Base-by-base conservation (phyloP, 495 filamentous ascomycete genomes). In the Hypoxylon lenormandii region DNA sequence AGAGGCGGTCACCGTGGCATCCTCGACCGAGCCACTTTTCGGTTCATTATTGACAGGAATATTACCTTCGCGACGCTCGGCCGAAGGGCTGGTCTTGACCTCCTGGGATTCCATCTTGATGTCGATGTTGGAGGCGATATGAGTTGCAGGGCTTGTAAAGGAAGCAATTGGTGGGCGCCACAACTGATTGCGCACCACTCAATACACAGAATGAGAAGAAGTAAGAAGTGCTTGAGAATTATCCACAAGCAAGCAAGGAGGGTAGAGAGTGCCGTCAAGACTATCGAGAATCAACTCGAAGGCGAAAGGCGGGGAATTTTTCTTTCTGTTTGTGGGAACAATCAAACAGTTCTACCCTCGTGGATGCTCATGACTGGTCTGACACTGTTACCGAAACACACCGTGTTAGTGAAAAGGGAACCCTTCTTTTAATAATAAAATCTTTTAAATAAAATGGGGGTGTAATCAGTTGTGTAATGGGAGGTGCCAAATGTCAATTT, bases 11-110 rank as follows among this genome's bases (percentile, higher is more conserved):
- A 49, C 16, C 12, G 36, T 48, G 11, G 10, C 42, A 43, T 50
- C 60, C 58, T 81, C 79, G 26, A 45, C 62, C 26, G 66, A 48
- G 3, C 47, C 53, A 59, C 55, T 42, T 15, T 73, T 70, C 11
- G 60, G 30, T 0, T 61, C 64, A 13, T 62, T 51, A 6, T 19
- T 28, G 8, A 19, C 56, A 12, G 52, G 36, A 26, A 69, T 54
- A 40, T 30, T 56, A 5, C 65, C 65, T 45, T 73, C 70, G 13
- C 60, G 60, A n/a, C 65, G 70, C 12, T 71, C 67, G 11, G 62
- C 48, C 22, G 67, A 36, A 52, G 60, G 59, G 28, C 53, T 42
- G 11, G 69, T 57, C 53, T 72, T 68, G n/a, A 43, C 36, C 40
- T 72, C 60, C 49, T 72, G 59, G 3, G 69, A 52, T 6, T 72